phyloP scores from a whole-genome alignment of 2,329 filamentous ascomycete species.

The Zasmidium citrigriseum region DNA sequence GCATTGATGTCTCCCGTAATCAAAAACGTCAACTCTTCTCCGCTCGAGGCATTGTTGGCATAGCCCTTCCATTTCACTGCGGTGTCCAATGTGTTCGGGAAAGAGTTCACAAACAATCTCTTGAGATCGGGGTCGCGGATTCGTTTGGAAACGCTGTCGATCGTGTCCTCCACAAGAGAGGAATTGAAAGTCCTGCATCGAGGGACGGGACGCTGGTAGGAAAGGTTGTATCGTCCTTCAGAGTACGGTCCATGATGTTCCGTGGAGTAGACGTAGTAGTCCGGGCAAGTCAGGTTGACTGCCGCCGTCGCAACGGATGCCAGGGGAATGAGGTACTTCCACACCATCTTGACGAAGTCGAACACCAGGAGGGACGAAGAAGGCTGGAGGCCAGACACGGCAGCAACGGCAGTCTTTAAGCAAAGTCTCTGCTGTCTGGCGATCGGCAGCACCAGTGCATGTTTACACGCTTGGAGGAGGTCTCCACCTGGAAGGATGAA shows the following conservation, averaged over 20 bases:
- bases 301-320: constrained; percentile 7
- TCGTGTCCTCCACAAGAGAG: constrained; percentile 42
- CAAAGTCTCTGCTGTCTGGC: neutral
- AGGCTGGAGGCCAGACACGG: neutral
- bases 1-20: constrained; percentile 62
- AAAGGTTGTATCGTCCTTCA: constrained; percentile 46
- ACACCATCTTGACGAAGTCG: constrained; percentile 9
- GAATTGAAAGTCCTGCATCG: constrained; percentile 51
- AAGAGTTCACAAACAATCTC: constrained; percentile 70
- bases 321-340: constrained; percentile 10
- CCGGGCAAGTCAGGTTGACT: constrained; percentile 33
- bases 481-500: constrained; percentile 4
- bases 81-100: constrained; percentile 74
- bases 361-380: neutral
- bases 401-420: neutral
- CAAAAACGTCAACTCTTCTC: constrained; percentile 65
- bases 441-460: neutral
- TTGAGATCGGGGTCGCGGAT: constrained; percentile 62
- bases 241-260: constrained; percentile 46
- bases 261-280: constrained; percentile 46
- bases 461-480: neutral
- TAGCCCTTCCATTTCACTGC: constrained; percentile 69
- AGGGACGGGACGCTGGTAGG: constrained; percentile 46
- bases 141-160: constrained; percentile 31
- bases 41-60: constrained; percentile 42